Conservation (phyloP, 331 rosid genomes). For the Malus hybrid region DNA sequence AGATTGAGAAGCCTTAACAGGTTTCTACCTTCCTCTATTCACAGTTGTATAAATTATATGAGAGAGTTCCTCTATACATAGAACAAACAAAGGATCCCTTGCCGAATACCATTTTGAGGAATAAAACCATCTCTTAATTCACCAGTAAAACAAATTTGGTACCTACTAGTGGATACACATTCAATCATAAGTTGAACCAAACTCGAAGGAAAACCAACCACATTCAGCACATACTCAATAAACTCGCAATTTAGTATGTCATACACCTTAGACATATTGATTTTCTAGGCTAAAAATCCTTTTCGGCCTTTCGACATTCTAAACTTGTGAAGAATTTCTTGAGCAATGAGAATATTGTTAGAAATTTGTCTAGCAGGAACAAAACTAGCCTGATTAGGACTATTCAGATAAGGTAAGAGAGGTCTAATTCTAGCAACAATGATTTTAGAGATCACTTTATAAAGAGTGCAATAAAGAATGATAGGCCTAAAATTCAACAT, state of each 20-base stretch:
- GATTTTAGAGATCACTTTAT: not conserved
- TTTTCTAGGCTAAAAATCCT: too few relatives aligned
- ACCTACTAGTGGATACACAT: not conserved
- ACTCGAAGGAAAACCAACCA: not conserved
- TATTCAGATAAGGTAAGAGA: accelerated
- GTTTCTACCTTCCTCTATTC: not conserved
- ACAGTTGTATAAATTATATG: too few relatives aligned
- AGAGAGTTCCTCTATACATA: not conserved
- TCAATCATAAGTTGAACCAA: too few relatives aligned
- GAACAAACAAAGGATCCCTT: not conserved
- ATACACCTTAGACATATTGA: too few relatives aligned
- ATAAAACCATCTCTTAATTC: not conserved
- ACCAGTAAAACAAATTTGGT: not conserved
- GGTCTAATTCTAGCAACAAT: not conserved
- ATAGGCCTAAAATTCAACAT: not conserved
- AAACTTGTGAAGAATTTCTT: too few relatives aligned
- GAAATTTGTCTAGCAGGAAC: not conserved
- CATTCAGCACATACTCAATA: too few relatives aligned
- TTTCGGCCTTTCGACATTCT: too few relatives aligned
- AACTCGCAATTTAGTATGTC: too few relatives aligned
- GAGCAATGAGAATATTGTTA: not conserved
- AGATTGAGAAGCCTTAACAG: too few relatives aligned
- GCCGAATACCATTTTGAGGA: not conserved
- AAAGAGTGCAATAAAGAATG: too few relatives aligned
- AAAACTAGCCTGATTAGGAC: not conserved